These are phyloP conservation scores for Ceratocystis albifundus DNA, from an alignment of 2,329 filamentous ascomycete genomes.

Conservation along the genomic window DNA sequence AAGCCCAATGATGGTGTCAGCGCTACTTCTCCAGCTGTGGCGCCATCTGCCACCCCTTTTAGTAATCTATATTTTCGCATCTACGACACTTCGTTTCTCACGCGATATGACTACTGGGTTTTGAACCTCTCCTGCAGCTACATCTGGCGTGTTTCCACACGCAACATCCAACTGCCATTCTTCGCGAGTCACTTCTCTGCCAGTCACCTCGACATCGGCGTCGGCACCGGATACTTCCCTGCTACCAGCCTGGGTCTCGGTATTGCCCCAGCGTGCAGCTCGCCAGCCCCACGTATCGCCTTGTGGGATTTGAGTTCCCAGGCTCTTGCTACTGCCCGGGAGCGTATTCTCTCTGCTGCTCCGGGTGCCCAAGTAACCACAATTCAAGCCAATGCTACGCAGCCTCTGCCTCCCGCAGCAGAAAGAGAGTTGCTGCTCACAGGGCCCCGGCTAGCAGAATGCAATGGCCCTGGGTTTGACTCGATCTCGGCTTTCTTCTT, in stretches of 20 bases:
- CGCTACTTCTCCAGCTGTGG: background rate
- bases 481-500: conserved; percentile 18
- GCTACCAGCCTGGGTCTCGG: conserved; percentile 26
- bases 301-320: conserved; percentile 32
- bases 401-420: conserved; percentile 31
- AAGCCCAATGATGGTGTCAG: background rate
- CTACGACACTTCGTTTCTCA: conserved; percentile 21
- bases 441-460: conserved; percentile 9
- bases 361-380: conserved; percentile 22
- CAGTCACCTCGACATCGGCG: conserved; percentile 34
- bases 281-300: conserved; percentile 28
- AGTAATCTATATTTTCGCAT: conserved; percentile 14
- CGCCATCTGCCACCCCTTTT: conserved; percentile 10
- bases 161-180: conserved; percentile 29
- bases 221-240: conserved; percentile 34
- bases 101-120: conserved; percentile 30
- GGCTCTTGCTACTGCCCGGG: conserved; percentile 29
- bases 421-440: conserved; percentile 21
- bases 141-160: conserved; percentile 31
- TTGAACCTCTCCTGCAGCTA: conserved; percentile 31
- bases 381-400: conserved; percentile 31
- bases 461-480: conserved; percentile 20
- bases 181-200: conserved; percentile 30
- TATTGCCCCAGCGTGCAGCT: conserved; percentile 4
- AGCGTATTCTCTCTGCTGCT: conserved; percentile 25